Base-by-base conservation (phyloP, 495 filamentous ascomycete genomes). In the Podospora fimiseda region DNA sequence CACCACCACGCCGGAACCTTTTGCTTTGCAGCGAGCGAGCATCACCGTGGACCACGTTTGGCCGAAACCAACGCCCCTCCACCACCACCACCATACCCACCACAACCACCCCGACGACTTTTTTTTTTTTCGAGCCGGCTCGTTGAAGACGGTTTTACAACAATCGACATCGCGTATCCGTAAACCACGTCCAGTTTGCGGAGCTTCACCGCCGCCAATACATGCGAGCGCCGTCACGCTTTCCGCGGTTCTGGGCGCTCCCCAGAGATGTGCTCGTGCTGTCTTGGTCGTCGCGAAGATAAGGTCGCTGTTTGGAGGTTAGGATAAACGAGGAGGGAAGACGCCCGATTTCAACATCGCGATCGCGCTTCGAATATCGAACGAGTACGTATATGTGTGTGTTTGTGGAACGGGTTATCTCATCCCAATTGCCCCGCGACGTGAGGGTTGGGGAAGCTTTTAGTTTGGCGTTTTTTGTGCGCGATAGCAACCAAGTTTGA, bases 211-310 rank as follows among this genome's bases (percentile, higher is more conserved):
- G 27, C 19, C 11, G 9, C 9, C 41, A 52, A 55, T 42, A 52
- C 51, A 60, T 61, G 50, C 52, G 43, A 48, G 50, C 53, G 55
- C 43, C 40, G 39, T 51, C 50, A 47, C 60, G 41, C 37, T 42
- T 37, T 11, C 20, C 51, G 39, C n/a, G n/a, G n/a, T n/a, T 19
- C 33, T 43, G 36, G 55, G 15, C 41, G 41, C 48, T n/a, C 58
- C 43, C 50, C 59, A 60, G 67, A 66, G 53, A 70, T 70, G 67
- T 52, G 58, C 65, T 49, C 58, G 61, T 51, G 61, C 58, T 53
- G 47, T 22, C n/a, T n/a, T n/a, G n/a, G n/a, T n/a, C 37, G 44
- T 50, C 54, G 36, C 58, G 40, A 57, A 47, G 52, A 53, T 51
- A 58, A 60, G 62, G 64, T 62, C 51, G 57, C 56, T 55, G 51